A percentile compares a stretch with the other conserved stretches of the same genome.
phyloP scores from a whole-genome alignment of 345 rosid genomes.

The Lepidium didymum region DNA sequence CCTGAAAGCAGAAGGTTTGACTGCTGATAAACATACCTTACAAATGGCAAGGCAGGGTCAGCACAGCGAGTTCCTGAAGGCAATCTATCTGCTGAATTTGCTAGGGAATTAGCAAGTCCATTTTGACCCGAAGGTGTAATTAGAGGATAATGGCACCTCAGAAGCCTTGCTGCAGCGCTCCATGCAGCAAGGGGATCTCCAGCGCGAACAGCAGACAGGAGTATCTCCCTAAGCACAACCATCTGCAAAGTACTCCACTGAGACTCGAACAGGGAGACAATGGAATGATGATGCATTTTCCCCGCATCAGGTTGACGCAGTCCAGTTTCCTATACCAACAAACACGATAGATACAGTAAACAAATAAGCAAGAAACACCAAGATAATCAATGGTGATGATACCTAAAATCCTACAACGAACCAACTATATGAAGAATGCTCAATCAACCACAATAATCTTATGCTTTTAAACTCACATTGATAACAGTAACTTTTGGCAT shows the following conservation, averaged over 20 bases:
- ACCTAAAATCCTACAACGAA: background rate
- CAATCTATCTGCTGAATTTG: slow-evolving; percentile 83
- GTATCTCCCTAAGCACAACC: slow-evolving; percentile 97
- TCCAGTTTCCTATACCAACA: slow-evolving; percentile 46
- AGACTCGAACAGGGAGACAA: slow-evolving; percentile 84
- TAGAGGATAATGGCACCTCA: slow-evolving; percentile 91
- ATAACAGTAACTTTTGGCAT: slow-evolving; percentile 36
- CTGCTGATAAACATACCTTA: slow-evolving; percentile 48
- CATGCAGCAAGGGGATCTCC: slow-evolving; percentile 98
- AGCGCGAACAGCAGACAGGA: slow-evolving; percentile 94
- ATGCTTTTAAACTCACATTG: slow-evolving; percentile 33
- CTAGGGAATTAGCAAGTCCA: slow-evolving; percentile 89
- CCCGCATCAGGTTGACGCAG: slow-evolving; percentile 56
- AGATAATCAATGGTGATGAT: background rate
- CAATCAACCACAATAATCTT: background rate
- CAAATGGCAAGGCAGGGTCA: slow-evolving; percentile 94
- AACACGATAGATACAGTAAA: background rate
- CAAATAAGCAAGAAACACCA: background rate
- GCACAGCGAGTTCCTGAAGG: slow-evolving; percentile 96
- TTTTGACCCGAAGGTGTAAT: slow-evolving; percentile 97
- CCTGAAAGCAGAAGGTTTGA: background rate
- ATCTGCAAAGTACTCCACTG: slow-evolving; percentile 99
- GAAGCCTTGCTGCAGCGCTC: slow-evolving; percentile 97
- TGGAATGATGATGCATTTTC: slow-evolving; percentile 73
- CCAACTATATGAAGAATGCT: slow-evolving; percentile 3